Conservation (phyloP, 148 eudicot genomes). For the Diospyros kaki region DNA sequence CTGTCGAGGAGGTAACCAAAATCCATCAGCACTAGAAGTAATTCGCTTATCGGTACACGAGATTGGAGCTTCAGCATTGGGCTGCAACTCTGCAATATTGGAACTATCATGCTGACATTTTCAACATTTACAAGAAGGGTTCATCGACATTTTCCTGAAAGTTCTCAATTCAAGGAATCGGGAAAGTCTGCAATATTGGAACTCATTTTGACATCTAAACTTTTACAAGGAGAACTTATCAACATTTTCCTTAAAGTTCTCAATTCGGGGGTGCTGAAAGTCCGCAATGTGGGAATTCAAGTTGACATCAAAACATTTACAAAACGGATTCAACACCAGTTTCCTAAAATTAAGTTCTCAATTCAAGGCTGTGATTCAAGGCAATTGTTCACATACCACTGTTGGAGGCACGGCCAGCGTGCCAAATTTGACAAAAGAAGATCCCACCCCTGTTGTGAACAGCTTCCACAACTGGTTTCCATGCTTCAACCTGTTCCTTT, state of each 20-base stretch:
- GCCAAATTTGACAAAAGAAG: conserved; percentile 39
- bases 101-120: no score
- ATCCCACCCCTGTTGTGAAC: conserved; percentile 33
- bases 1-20: conserved; percentile 30
- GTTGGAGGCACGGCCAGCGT: conserved; percentile 28
- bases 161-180: no score
- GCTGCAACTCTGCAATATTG: conserved; percentile 21
- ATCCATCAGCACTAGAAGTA: conserved; percentile 21
- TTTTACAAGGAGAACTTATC: neutral
- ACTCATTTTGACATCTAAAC: neutral
- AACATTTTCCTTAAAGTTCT: neutral
- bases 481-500: conserved; percentile 39
- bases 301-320: neutral
- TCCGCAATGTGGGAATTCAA: neutral
- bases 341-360: neutral
- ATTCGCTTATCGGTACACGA: conserved; percentile 26
- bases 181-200: neutral
- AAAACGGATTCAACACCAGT: no score
- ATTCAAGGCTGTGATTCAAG: neutral
- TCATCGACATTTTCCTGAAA: neutral
- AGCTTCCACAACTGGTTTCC: conserved; percentile 40
- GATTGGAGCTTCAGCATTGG: conserved; percentile 32
- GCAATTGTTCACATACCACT: neutral
- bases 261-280: no score
- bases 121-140: neutral